These are phyloP conservation scores for Astrothelium macrocarpum DNA, from an alignment of 495 filamentous ascomycete genomes.

Conservation along the genomic window DNA sequence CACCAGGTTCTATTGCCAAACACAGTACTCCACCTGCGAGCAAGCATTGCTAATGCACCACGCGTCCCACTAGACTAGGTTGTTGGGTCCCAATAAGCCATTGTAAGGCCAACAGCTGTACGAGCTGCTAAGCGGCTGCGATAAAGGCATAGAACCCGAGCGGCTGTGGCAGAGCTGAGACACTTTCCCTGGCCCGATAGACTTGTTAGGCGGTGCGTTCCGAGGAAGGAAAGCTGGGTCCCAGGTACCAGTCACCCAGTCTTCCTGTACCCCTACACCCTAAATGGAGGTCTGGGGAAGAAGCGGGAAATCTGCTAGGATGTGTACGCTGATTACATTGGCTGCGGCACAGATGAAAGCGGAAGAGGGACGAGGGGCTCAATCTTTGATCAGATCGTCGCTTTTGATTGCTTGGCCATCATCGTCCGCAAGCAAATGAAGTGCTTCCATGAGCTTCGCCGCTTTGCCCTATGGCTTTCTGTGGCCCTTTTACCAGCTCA, in stretches of 20 bases:
- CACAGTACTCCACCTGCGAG: neutral
- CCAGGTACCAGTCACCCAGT: neutral
- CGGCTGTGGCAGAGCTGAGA: conserved; percentile 3
- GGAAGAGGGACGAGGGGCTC: neutral
- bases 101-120: neutral
- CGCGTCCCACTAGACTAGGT: neutral
- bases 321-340: neutral
- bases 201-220: neutral
- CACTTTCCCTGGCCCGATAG: neutral
- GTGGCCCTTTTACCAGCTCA: neutral
- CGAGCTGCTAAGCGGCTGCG: neutral
- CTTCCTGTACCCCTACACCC: neutral
- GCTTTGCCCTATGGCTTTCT: neutral
- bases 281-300: neutral
- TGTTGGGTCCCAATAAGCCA: neutral
- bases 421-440: neutral
- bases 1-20: neutral
- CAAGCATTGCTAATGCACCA: neutral
- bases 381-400: conserved; percentile 3
- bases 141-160: neutral
- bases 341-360: conserved; percentile 1
- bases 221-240: neutral
- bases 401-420: neutral
- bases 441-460: neutral
- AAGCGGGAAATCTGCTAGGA: neutral